A percentile compares a stretch with the other conserved stretches of the same genome.
These are phyloP conservation scores for Cucumis hystrix DNA, from an alignment of 306 rosid genomes.

Conservation along the genomic window DNA sequence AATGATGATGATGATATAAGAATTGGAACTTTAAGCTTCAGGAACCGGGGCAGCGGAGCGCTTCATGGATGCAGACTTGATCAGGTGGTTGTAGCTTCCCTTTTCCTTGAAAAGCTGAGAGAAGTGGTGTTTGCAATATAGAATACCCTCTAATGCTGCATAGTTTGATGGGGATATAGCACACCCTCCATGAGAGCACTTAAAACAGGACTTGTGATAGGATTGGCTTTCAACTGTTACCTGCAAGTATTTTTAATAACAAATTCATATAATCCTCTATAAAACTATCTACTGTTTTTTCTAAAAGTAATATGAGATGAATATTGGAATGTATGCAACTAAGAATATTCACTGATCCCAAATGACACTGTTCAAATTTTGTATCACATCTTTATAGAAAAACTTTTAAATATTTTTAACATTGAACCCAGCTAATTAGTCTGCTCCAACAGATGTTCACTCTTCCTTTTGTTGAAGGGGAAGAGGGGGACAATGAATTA, in stretches of 20 bases:
- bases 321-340: background rate
- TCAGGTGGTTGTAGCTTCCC: conserved; percentile 11
- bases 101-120: conserved; percentile 94
- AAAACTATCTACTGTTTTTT: no score
- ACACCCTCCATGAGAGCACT: conserved; percentile 95
- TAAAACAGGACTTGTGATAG: conserved; percentile 84
- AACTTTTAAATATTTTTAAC: background rate
- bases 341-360: background rate
- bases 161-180: conserved; percentile 78
- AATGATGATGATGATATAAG: background rate
- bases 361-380: background rate
- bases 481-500: background rate
- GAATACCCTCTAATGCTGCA: conserved; percentile 85
- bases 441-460: background rate
- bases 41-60: conserved; percentile 6
- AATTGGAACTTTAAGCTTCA: background rate
- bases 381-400: background rate
- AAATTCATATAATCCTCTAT: background rate
- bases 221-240: conserved; percentile 89
- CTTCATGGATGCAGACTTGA: conserved; percentile 16
- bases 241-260: conserved; percentile 19
- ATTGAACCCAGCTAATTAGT: background rate
- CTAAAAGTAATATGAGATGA: no score
- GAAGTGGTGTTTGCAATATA: conserved; percentile 97
- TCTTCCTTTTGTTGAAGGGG: background rate